phyloP scores from a whole-genome alignment of 257 asterid genomes.

The Plantago elongata region DNA sequence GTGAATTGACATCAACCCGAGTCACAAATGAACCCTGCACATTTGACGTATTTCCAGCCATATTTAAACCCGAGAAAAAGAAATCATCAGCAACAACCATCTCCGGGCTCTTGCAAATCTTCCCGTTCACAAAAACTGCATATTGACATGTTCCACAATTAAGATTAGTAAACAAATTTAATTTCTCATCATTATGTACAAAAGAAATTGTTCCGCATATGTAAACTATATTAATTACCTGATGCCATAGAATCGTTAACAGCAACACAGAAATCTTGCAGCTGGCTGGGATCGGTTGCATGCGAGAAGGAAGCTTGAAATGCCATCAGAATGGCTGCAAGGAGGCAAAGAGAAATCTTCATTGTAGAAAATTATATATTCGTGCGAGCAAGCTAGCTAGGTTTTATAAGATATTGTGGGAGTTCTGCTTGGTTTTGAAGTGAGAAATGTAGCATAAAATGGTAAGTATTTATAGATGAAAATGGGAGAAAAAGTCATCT shows the following conservation, averaged over 20 bases:
- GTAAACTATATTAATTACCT: neutral
- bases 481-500: slow-evolving; percentile 6
- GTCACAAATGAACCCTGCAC: slow-evolving; percentile 1
- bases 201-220: neutral
- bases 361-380: neutral
- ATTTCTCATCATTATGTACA: neutral
- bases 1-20: neutral
- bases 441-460: neutral
- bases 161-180: neutral
- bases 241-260: slow-evolving; percentile 11
- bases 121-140: slow-evolving; percentile 16
- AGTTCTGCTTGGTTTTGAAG: neutral
- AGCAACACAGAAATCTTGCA: slow-evolving; percentile 14
- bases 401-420: no score
- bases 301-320: neutral
- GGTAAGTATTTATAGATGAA: slow-evolving; percentile 1
- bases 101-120: slow-evolving; percentile 12
- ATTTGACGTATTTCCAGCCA: slow-evolving; percentile 16
- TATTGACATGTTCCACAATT: neutral
- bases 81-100: slow-evolving; percentile 17
- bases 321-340: slow-evolving; percentile 6
- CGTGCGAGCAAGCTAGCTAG: no score
- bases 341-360: slow-evolving; percentile 5
- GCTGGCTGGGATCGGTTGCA: slow-evolving; percentile 14
- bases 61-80: slow-evolving; percentile 12